Conservation (phyloP, 148 eudicot species). For the Cornus kousa region DNA sequence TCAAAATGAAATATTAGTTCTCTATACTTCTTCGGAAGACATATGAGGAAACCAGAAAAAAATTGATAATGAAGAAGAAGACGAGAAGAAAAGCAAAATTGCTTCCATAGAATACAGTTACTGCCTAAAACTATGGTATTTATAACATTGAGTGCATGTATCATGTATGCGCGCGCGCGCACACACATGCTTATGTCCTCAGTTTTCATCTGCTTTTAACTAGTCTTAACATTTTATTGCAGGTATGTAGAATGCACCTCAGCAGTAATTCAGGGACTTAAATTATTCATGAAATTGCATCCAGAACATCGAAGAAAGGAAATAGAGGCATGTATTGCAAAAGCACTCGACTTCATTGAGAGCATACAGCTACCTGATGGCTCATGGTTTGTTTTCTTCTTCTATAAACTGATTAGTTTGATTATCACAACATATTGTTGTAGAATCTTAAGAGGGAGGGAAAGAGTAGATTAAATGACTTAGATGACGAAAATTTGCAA, state of each 20-base stretch:
- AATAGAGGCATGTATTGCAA: slow-evolving; percentile 22
- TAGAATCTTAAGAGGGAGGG: no score
- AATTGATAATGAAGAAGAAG: not conserved
- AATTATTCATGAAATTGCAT: slow-evolving; percentile 16
- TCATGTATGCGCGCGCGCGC: no score
- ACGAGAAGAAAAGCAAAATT: no score
- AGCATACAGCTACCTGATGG: slow-evolving; percentile 30
- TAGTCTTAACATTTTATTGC: not conserved
- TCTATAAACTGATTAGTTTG: not conserved
- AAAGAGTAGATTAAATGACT: not conserved
- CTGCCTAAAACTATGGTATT: not conserved
- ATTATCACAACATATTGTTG: not conserved
- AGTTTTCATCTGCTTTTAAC: not conserved
- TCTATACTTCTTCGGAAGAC: no score
- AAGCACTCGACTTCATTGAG: slow-evolving; percentile 32
- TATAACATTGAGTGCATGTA: no score
- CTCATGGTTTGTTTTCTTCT: slow-evolving; percentile 29
- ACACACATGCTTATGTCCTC: no score
- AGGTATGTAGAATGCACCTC: slow-evolving; percentile 42
- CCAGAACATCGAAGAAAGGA: slow-evolving; percentile 30
- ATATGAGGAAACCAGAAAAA: no score
- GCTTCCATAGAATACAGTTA: no score
- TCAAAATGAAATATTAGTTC: no score
- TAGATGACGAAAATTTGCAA: not conserved
- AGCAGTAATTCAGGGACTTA: slow-evolving; percentile 28